Evolutionary conservation across 208 protist species (phyloP).

Genomic region (Leishmania tropica): DNA sequence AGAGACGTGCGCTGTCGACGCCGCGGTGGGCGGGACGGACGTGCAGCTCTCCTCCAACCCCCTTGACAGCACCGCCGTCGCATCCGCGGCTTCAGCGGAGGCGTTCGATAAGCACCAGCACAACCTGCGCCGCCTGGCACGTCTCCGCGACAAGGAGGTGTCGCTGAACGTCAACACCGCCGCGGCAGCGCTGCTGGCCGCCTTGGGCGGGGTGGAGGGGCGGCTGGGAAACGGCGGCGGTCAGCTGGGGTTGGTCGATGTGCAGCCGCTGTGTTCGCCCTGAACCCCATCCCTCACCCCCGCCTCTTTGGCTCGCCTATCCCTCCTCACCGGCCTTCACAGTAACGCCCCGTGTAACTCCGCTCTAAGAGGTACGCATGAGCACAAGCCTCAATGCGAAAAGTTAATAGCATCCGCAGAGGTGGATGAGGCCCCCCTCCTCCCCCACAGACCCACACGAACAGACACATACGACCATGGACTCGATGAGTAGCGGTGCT

Average conservation of each 20-base stretch:
- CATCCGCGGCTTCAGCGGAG: neutral
- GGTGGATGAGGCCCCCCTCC: neutral
- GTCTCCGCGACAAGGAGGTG: slow-evolving; percentile 52
- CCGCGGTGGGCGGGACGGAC: neutral
- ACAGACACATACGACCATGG: neutral
- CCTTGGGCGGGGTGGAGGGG: slow-evolving; percentile 32
- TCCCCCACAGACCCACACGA: neutral
- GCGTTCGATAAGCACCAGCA: slow-evolving; percentile 10
- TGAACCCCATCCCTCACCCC: neutral
- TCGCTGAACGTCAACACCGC: slow-evolving; percentile 86
- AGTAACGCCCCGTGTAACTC: neutral
- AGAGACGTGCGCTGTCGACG: neutral
- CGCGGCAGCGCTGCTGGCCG: slow-evolving; percentile 60
- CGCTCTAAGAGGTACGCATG: neutral
- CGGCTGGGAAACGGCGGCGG: neutral
- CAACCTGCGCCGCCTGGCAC: slow-evolving; percentile 26
- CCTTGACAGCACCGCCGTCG: neutral
- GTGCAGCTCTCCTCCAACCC: neutral
- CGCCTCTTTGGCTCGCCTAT: neutral
- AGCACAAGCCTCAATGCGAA: neutral
- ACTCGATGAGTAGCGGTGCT: neutral
- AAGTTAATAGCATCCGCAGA: neutral
- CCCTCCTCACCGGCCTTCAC: neutral
- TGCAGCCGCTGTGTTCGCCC: slow-evolving; percentile 2
- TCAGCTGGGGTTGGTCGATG: slow-evolving; percentile 6